Percentiles rank a stretch among this genome's conserved stretches.
These are phyloP conservation scores for Tricholoma sp. DNA, from an alignment of 768 basidiomycete species.

Conservation along the genomic window DNA sequence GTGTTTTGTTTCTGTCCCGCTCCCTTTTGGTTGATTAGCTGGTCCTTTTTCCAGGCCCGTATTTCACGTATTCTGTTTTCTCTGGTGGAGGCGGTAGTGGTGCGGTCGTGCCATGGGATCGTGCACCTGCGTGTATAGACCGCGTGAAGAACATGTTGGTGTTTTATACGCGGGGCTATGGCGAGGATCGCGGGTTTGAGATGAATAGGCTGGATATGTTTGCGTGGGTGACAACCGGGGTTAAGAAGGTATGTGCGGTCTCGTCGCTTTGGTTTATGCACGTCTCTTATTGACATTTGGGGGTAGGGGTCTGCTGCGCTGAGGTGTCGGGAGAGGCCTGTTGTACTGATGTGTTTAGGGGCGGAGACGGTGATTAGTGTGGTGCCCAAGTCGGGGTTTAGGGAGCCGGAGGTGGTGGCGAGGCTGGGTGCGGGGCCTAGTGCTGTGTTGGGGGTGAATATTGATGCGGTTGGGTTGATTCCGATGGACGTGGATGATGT, in stretches of 20 bases:
- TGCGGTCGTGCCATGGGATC: constrained; percentile 13
- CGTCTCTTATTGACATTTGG: not conserved
- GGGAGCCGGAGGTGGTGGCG: not conserved
- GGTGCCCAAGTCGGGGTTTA: constrained; percentile 17
- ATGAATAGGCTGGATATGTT: constrained; percentile 31
- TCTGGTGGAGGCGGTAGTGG: constrained; percentile 2
- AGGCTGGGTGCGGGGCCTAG: not conserved
- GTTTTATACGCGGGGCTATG: constrained; percentile 28
- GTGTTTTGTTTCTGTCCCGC: not conserved
- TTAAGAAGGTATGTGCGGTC: constrained; percentile 8
- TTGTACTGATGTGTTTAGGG: constrained; percentile 33
- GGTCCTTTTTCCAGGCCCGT: constrained; percentile 21
- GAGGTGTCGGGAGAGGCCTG: constrained; percentile 19
- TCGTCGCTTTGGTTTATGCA: not conserved
- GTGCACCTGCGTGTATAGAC: constrained; percentile 21
- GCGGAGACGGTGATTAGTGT: constrained; percentile 31
- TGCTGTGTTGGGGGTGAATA: not conserved
- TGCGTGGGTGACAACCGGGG: constrained; percentile 34
- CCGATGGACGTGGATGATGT: constrained; percentile 11
- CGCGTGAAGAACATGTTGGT: constrained; percentile 26
- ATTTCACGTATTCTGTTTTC: constrained; percentile 21
- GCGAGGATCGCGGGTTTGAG: constrained; percentile 23
- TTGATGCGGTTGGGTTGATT: not conserved
- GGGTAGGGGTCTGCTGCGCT: constrained; percentile 21
- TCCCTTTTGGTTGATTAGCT: not conserved